A percentile compares a stretch with the other conserved stretches of the same genome.
Conservation (phyloP, 106 monocot species). For the Triglochin maritima region DNA sequence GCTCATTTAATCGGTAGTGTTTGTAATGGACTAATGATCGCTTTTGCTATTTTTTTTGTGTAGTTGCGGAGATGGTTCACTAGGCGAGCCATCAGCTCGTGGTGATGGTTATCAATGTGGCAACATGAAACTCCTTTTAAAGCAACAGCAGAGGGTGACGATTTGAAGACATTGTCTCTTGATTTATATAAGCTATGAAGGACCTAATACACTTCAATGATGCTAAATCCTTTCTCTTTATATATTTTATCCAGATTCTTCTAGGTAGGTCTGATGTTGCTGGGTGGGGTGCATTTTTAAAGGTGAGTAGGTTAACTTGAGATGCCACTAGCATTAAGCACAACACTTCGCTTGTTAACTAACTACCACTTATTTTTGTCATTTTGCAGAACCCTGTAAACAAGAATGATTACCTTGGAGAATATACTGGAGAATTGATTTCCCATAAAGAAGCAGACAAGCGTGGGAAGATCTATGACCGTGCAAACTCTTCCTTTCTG, state of each 20-base stretch:
- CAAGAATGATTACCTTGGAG: constrained; percentile 97
- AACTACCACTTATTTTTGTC: background rate
- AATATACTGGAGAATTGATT: constrained; percentile 95
- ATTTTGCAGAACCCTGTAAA: constrained; percentile 68
- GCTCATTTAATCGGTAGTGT: no score
- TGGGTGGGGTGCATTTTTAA: constrained; percentile 99
- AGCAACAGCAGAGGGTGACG: constrained; percentile 78
- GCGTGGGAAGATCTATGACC: constrained; percentile 98
- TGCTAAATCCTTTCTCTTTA: background rate
- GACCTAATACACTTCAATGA: no score
- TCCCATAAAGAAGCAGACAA: constrained; percentile 98
- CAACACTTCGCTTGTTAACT: background rate
- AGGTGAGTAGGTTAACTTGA: constrained; percentile 24
- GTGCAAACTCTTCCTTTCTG: constrained; percentile 95
- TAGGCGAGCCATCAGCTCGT: constrained; percentile 55
- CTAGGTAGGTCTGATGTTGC: constrained; percentile 88
- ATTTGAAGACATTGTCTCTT: background rate
- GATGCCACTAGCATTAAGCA: background rate
- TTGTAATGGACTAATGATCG: background rate
- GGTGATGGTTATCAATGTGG: constrained; percentile 96
- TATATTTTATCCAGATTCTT: constrained; percentile 45
- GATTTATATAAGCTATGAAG: no score
- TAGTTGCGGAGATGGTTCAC: constrained; percentile 90
- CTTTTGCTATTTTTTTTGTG: constrained; percentile 5
- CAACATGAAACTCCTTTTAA: constrained; percentile 97